A percentile compares a stretch with the other conserved stretches of the same genome.
phyloP scores from a whole-genome alignment of 164 flowering plant genomes.

The Macadamia tetraphylla region DNA sequence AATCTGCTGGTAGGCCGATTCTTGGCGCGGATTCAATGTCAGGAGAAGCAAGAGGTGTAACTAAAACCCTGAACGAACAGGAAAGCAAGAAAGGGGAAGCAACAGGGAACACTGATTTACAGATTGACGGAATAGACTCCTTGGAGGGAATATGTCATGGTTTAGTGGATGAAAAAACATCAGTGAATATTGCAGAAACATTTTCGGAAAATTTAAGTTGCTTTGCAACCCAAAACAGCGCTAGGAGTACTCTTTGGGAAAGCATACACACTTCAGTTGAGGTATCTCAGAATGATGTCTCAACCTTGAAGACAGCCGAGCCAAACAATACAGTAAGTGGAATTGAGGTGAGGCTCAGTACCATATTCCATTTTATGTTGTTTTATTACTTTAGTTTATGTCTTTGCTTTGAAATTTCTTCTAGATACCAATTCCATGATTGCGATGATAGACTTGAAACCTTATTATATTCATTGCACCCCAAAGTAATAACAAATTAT shows the following conservation, averaged over 20 bases:
- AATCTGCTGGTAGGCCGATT: conserved; percentile 16
- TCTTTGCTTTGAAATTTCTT: not conserved
- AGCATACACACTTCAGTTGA: conserved; percentile 6
- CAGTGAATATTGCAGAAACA: conserved; percentile 9
- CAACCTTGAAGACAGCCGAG: conserved; percentile 10
- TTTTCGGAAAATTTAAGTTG: conserved; percentile 11
- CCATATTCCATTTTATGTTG: not conserved
- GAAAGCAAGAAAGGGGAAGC: conserved; percentile 11
- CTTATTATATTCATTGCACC: no score
- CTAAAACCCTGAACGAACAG: conserved; percentile 13
- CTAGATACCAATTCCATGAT: not conserved
- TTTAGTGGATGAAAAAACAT: conserved; percentile 8
- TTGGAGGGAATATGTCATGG: conserved; percentile 6
- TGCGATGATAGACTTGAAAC: not conserved
- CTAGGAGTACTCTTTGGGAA: conserved; percentile 4
- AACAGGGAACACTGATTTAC: not conserved
- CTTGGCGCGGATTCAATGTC: conserved; percentile 15
- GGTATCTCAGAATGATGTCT: conserved; percentile 10
- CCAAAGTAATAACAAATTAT: no score
- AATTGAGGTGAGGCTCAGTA: conserved; percentile 22
- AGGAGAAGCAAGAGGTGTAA: conserved; percentile 8
- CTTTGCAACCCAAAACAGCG: conserved; percentile 2
- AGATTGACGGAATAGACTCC: conserved; percentile 5
- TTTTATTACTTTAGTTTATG: not conserved
- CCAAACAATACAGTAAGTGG: conserved; percentile 11